phyloP scores from a whole-genome alignment of 768 basidiomycete genomes.

The Mycena crocata region DNA sequence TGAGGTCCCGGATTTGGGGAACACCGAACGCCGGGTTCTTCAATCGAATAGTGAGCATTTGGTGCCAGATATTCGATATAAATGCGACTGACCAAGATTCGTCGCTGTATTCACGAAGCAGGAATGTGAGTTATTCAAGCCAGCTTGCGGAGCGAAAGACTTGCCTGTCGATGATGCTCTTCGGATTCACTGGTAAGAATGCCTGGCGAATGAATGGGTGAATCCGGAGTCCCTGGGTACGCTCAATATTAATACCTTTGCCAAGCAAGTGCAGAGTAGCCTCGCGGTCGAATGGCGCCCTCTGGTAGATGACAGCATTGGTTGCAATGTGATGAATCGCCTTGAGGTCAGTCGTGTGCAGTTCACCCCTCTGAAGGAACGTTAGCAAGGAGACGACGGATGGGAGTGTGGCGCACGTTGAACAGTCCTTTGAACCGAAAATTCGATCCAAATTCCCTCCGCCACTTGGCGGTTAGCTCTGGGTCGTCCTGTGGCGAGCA shows the following conservation, averaged over 20 bases:
- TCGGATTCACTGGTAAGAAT: not conserved
- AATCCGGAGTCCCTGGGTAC: no score
- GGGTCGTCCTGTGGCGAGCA: slow-evolving; percentile 14
- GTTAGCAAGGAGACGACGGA: not conserved
- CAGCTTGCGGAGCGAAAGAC: not conserved
- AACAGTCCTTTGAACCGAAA: slow-evolving; percentile 23
- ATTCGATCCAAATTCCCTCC: slow-evolving; percentile 8
- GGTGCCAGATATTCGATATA: not conserved
- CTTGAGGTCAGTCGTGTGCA: slow-evolving; percentile 59
- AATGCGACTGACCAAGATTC: not conserved
- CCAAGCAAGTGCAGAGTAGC: not conserved
- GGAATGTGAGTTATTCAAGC: no score
- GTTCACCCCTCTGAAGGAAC: slow-evolving; percentile 40
- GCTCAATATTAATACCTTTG: not conserved
- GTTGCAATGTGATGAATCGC: slow-evolving; percentile 57
- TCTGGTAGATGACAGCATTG: not conserved
- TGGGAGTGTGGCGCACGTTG: not conserved
- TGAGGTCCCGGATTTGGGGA: slow-evolving; percentile 53
- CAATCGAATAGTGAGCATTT: not conserved
- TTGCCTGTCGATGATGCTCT: slow-evolving; percentile 11
- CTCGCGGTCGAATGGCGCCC: not conserved
- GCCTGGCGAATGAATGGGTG: not conserved
- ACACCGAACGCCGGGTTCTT: slow-evolving; percentile 62
- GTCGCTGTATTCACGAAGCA: not conserved
- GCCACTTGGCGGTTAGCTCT: slow-evolving; percentile 7